phyloP scores from a whole-genome alignment of 225 moss, liverwort and hornwort species.

The Marchantia polymorpha region DNA sequence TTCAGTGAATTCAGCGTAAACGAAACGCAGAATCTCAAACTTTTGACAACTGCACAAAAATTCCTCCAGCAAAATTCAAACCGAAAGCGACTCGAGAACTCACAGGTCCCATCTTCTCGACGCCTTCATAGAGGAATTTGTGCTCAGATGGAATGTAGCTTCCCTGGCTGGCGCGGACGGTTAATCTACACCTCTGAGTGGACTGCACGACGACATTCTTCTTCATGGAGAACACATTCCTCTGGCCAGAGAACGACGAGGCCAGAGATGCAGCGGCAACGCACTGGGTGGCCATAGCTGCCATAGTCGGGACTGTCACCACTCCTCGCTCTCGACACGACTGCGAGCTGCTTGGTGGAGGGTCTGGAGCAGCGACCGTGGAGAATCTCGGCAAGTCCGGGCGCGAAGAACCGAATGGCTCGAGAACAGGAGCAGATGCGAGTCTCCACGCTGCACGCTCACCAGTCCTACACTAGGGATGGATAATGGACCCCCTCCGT shows the following conservation, averaged over 20 bases:
- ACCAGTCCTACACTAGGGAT: neutral
- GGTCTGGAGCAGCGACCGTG: neutral
- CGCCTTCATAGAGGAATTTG: conserved; percentile 74
- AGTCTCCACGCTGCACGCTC: neutral
- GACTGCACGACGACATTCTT: conserved; percentile 36
- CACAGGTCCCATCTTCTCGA: conserved; percentile 78
- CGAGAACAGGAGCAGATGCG: neutral
- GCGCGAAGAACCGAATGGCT: neutral
- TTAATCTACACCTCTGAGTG: conserved; percentile 30
- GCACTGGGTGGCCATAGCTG: conserved; percentile 22
- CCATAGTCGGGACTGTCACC: conserved; percentile 18
- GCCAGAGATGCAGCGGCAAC: conserved; percentile 2
- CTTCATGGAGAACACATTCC: conserved; percentile 33
- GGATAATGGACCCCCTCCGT: neutral
- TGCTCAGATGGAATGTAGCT: conserved; percentile 78
- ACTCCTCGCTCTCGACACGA: neutral
- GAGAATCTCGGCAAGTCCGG: too few relatives aligned
- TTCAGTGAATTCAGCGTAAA: neutral
- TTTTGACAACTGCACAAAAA: neutral
- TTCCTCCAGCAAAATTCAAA: neutral
- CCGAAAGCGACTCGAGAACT: neutral
- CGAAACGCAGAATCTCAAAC: neutral
- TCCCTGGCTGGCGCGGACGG: conserved; percentile 45
- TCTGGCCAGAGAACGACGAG: conserved; percentile 47
- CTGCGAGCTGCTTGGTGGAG: neutral